Evolutionary conservation across 768 basidiomycete genomes (phyloP).

Genomic region (Lactifluus pinguis): DNA sequence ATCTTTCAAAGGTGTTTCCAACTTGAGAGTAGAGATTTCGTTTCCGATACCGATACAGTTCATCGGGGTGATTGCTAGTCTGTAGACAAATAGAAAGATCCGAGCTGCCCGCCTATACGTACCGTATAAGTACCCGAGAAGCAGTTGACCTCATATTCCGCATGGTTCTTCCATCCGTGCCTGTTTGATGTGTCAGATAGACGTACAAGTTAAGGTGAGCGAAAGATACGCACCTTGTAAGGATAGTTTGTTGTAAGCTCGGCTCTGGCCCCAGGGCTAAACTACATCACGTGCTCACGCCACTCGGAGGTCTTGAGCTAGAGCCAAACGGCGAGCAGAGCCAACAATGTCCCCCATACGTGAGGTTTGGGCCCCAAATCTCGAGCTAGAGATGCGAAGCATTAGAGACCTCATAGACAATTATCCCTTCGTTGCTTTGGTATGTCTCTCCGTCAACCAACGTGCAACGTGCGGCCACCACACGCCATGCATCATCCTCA

Average conservation of each 20-base stretch:
- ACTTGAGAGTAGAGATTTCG: neutral
- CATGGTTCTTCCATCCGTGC: constrained; percentile 17
- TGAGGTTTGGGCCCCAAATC: constrained; percentile 92
- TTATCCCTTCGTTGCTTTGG: constrained; percentile 95
- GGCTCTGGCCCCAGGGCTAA: too few relatives aligned
- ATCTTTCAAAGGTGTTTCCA: neutral
- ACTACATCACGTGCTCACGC: too few relatives aligned
- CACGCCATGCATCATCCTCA: constrained; percentile 5
- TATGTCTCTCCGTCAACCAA: constrained; percentile 29
- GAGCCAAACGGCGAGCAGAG: neutral
- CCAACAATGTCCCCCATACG: constrained; percentile 71
- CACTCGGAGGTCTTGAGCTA: too few relatives aligned
- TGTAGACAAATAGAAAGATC: neutral
- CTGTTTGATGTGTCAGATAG: constrained; percentile 19
- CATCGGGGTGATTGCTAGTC: neutral
- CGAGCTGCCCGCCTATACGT: constrained; percentile 7
- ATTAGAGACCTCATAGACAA: constrained; percentile 81
- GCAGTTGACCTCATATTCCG: constrained; percentile 17
- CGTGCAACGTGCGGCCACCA: neutral
- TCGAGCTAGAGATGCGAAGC: constrained; percentile 85
- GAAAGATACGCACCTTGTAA: too few relatives aligned
- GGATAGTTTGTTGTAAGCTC: too few relatives aligned
- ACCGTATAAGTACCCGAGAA: constrained; percentile 4
- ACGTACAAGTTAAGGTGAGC: constrained; percentile 3
- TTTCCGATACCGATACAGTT: neutral